A percentile compares a stretch with the other conserved stretches of the same genome.
phyloP scores from a whole-genome alignment of 2,329 filamentous ascomycete species.

The Periglandula ipomoeae region DNA sequence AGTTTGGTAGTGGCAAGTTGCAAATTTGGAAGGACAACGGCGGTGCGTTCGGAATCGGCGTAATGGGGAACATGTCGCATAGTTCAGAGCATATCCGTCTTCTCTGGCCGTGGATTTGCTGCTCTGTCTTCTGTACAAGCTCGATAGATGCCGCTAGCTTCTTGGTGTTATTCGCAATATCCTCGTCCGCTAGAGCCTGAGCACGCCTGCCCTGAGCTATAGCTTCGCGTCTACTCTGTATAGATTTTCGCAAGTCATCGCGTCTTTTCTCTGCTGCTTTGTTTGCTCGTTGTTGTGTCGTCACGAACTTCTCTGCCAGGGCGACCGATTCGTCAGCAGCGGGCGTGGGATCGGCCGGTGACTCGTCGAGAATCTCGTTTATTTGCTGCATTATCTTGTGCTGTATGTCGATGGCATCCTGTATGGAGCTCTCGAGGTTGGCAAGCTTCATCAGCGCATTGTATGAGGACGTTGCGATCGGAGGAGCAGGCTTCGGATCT shows the following conservation, averaged over 20 bases:
- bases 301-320: constrained; percentile 45
- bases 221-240: constrained; percentile 54
- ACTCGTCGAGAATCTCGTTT: constrained; percentile 42
- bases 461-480: constrained; percentile 65
- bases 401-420: constrained; percentile 75
- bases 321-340: constrained; percentile 40
- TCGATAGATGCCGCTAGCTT: constrained; percentile 48
- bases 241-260: constrained; percentile 58
- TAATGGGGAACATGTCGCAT: constrained; percentile 69
- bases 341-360: constrained; percentile 32
- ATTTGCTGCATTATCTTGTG: constrained; percentile 71
- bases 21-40: constrained; percentile 79
- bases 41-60: constrained; percentile 44
- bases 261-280: constrained; percentile 52
- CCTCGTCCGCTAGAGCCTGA: constrained; percentile 48
- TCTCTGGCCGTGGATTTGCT: constrained; percentile 73
- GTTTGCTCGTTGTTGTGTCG: constrained; percentile 56
- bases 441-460: constrained; percentile 80
- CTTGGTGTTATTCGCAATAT: constrained; percentile 52
- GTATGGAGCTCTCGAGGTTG: constrained; percentile 82
- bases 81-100: constrained; percentile 83
- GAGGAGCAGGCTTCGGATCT: constrained; percentile 43
- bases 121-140: constrained; percentile 46
- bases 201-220: constrained; percentile 55
- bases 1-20: constrained; percentile 69